phyloP scores from a whole-genome alignment of 164 flowering plant species.

The Dillenia turbinata region DNA sequence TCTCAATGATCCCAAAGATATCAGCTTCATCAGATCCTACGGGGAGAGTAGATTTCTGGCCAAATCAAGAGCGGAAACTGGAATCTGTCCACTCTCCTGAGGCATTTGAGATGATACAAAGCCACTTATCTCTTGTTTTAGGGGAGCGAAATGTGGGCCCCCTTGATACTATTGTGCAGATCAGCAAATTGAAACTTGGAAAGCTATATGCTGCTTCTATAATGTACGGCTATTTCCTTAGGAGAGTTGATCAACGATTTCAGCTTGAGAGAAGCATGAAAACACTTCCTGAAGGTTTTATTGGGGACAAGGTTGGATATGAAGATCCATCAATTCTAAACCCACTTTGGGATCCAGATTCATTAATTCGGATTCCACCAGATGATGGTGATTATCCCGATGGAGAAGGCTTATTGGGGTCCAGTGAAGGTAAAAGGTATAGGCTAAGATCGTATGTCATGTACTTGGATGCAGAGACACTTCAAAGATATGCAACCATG shows the following conservation, averaged over 20 bases:
- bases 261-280: slow-evolving; percentile 83
- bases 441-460: slow-evolving; percentile 76
- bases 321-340: slow-evolving; percentile 34
- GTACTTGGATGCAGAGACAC: slow-evolving; percentile 84
- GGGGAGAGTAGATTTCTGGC: slow-evolving; percentile 77
- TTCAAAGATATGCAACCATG: slow-evolving; percentile 82
- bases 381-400: slow-evolving; percentile 28
- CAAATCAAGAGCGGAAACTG: slow-evolving; percentile 79
- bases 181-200: slow-evolving; percentile 86
- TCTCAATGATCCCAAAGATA: slow-evolving; percentile 74
- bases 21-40: slow-evolving; percentile 51
- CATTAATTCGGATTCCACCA: slow-evolving; percentile 42
- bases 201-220: slow-evolving; percentile 96
- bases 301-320: slow-evolving; percentile 23
- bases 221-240: slow-evolving; percentile 93
- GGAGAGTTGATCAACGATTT: slow-evolving; percentile 79
- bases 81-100: slow-evolving; percentile 79
- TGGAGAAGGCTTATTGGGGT: slow-evolving; percentile 19
- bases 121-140: slow-evolving; percentile 74
- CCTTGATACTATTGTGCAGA: slow-evolving; percentile 49
- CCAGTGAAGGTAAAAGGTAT: slow-evolving; percentile 36
- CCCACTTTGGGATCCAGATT: slow-evolving; percentile 71
- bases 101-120: slow-evolving; percentile 86
- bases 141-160: slow-evolving; percentile 78
- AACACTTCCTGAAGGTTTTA: slow-evolving; percentile 53